Conservation (phyloP, 2,329 filamentous ascomycete species). For the Leptographium galeiforme region DNA sequence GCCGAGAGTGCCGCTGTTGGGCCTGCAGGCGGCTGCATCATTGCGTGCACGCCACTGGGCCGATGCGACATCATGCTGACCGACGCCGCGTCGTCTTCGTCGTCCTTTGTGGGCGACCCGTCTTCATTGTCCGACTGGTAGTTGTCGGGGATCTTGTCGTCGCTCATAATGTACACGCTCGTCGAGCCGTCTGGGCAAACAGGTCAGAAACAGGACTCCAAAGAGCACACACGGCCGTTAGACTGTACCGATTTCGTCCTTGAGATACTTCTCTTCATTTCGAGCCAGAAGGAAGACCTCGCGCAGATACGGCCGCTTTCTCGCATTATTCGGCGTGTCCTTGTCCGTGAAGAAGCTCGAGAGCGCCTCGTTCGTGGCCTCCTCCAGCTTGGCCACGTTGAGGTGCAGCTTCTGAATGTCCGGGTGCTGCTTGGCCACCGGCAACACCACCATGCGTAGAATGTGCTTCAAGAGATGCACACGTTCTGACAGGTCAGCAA, state of each 20-base stretch:
- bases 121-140: constrained; percentile 35
- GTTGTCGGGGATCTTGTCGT: constrained; percentile 35
- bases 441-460: constrained; percentile 41
- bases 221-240: neutral
- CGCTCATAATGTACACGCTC: constrained; percentile 35
- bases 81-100: constrained; percentile 24
- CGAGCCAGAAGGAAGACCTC: constrained; percentile 50
- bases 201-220: too few relatives aligned
- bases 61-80: constrained; percentile 21
- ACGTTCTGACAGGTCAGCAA: constrained; percentile 31
- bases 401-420: constrained; percentile 40
- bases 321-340: constrained; percentile 35
- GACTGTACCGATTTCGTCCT: constrained; percentile 40
- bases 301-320: constrained; percentile 41
- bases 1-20: neutral
- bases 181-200: constrained; percentile 29
- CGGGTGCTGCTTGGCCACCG: constrained; percentile 32
- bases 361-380: constrained; percentile 43
- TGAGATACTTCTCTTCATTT: constrained; percentile 40
- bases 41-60: constrained; percentile 12
- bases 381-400: constrained; percentile 41
- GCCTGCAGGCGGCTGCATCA: constrained; percentile 17
- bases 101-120: constrained; percentile 23
- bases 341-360: constrained; percentile 45
- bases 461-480: constrained; percentile 47